phyloP scores from a whole-genome alignment of 2,329 filamentous ascomycete species.

The Emergomyces orientalis region DNA sequence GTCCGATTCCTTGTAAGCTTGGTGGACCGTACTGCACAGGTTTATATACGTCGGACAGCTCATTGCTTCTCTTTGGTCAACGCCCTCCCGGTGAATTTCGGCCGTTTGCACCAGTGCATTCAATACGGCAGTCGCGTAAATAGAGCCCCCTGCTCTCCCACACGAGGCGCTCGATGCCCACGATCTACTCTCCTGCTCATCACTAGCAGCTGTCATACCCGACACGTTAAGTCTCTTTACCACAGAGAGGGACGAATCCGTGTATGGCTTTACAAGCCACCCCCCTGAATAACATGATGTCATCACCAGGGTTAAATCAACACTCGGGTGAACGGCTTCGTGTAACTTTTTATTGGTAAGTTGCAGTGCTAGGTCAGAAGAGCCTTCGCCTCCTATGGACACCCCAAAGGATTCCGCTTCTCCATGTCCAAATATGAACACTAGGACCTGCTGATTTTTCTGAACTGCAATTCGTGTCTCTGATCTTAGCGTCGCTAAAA shows the following conservation, averaged over 20 bases:
- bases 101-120: slow-evolving; percentile 6
- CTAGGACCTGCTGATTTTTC: slow-evolving; percentile 7
- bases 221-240: slow-evolving; percentile 7
- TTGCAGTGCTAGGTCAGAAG: background rate
- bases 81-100: background rate
- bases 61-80: no score
- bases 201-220: slow-evolving; percentile 5
- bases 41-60: no score
- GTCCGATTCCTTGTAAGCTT: slow-evolving; percentile 7
- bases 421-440: slow-evolving; percentile 12
- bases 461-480: slow-evolving; percentile 7
- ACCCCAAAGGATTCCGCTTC: slow-evolving; percentile 5
- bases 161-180: slow-evolving; percentile 7
- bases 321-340: background rate
- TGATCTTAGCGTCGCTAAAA: slow-evolving; percentile 9
- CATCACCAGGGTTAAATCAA: slow-evolving; percentile 8
- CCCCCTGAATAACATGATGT: slow-evolving; percentile 12
- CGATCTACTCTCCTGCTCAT: slow-evolving; percentile 1
- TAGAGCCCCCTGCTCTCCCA: slow-evolving; percentile 6
- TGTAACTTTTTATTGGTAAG: slow-evolving; percentile 7
- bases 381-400: slow-evolving; percentile 5
- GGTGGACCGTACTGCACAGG: no score
- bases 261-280: slow-evolving; percentile 7
- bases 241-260: background rate
- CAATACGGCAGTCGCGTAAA: slow-evolving; percentile 1